These are phyloP conservation scores for Candida ascalaphidarum DNA, from an alignment of 805 yeast species.

Conservation along the genomic window DNA sequence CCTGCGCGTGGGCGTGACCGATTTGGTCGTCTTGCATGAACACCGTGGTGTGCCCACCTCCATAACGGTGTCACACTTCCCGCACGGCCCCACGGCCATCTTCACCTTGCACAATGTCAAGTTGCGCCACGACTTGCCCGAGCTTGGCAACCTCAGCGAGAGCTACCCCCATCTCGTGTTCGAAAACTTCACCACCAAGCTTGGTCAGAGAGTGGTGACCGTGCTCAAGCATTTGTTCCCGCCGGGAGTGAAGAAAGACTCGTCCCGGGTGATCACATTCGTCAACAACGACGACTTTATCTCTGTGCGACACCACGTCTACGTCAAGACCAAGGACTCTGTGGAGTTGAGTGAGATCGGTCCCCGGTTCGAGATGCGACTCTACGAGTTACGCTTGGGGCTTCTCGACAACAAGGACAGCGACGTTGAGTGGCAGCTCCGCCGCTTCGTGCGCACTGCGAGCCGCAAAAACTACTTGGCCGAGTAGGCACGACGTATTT, in stretches of 20 bases:
- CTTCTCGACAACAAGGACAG: constrained; percentile 93
- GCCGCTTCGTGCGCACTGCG: constrained; percentile 92
- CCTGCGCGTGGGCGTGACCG: constrained; percentile 72
- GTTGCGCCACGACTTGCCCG: constrained; percentile 82
- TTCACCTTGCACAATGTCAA: constrained; percentile 93
- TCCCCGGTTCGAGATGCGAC: constrained; percentile 96
- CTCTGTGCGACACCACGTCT: constrained; percentile 91
- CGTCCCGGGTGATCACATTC: constrained; percentile 88
- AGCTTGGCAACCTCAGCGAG: constrained; percentile 83
- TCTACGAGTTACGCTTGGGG: constrained; percentile 82
- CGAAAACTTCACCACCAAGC: constrained; percentile 73
- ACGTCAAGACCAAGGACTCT: constrained; percentile 77
- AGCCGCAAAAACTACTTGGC: constrained; percentile 83
- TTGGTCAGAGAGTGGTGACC: constrained; percentile 77
- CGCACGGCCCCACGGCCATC: constrained; percentile 95
- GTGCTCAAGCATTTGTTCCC: constrained; percentile 87
- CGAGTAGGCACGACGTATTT: no score
- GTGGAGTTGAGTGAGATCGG: constrained; percentile 96
- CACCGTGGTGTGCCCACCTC: constrained; percentile 98
- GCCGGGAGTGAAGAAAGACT: constrained; percentile 89
- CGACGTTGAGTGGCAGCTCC: constrained; percentile 93
- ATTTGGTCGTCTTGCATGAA: constrained; percentile 81
- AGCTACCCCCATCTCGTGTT: constrained; percentile 91
- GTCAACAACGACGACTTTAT: constrained; percentile 87
- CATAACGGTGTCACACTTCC: constrained; percentile 86